Evolutionary conservation across 345 rosid genomes (phyloP), one percentile per base, ranked within the genome.

Genomic region (Aquilaria yunnanensis): DNA sequence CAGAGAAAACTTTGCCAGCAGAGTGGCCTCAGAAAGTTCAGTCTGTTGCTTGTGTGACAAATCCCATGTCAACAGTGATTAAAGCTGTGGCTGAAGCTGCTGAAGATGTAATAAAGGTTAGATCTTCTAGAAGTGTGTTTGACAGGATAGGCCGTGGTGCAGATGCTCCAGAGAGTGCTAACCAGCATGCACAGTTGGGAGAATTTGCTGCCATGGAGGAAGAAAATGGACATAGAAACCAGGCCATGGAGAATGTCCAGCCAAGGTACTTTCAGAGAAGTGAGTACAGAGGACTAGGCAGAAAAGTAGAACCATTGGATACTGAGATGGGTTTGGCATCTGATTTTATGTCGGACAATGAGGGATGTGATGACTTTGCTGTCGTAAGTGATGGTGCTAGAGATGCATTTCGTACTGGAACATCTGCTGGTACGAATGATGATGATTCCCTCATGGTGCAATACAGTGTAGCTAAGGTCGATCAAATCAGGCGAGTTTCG

Each of bases 21-120:
- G 78, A 75, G 51, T 82, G 56, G 49, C 81, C 86, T 63, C 83
- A 67, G 51, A 88, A 81, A 85, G 75, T 83, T 49, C 79, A 66
- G 33, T 84, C 96, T 45, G 74, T 83, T 64, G 95, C 95, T 2
- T 85, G 84, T 66, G 84, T 80, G 68, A 75, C 84, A 72, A 83
- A 84, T 74, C 77, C 94, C 54, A 79, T 85, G 88, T 77, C 86
- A 57, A 77, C 96, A 59, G 90, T 87, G 45, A 62, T 85, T n/a
- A 91, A 84, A 78, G 96, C 96, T 73, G 94, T 87, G 10, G 80
- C 87, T 32, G 97, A 91, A 84, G 98, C 99, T 71, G 90, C 90
- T 54, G 87, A 84, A 67, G 98, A 88, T 81, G 90, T 77, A 46
- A 76, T 60, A 54, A 86, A 79, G 59, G 62, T 73, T 48, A 90